Conservation (phyloP, 192 early-diverging fungal species). For the Globomyces pollinis-pini region DNA sequence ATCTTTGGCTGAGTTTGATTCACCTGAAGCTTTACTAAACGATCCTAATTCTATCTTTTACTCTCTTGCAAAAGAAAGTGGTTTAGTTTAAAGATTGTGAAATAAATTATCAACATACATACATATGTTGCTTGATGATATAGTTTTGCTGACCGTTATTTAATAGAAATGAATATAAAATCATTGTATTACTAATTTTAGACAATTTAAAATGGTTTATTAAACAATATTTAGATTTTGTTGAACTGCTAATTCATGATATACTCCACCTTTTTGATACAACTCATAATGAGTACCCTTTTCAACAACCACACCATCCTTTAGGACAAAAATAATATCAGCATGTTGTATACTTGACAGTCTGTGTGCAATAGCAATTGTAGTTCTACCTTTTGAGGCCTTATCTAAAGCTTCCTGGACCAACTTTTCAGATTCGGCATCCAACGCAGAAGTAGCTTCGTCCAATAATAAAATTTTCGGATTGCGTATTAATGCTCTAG, state of each 20-base stretch:
- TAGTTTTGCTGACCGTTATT: not conserved
- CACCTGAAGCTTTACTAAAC: too few species aligned
- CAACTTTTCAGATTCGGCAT: conserved; percentile 52
- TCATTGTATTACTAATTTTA: not conserved
- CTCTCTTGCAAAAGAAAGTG: not conserved
- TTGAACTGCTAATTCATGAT: conserved; percentile 42
- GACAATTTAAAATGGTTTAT: not conserved
- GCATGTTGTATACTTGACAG: conserved; percentile 63
- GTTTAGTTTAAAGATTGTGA: not conserved
- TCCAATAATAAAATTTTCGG: conserved; percentile 66
- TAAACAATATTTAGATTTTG: conserved; percentile 29
- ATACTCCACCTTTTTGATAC: conserved; percentile 25
- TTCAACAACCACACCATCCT: conserved; percentile 36
- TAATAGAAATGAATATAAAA: not conserved
- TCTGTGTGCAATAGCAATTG: conserved; percentile 64
- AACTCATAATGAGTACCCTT: conserved; percentile 55
- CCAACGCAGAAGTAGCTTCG: conserved; percentile 76
- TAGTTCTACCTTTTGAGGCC: conserved; percentile 51
- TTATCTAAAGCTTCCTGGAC: conserved; percentile 55
- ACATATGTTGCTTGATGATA: not conserved
- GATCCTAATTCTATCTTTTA: too few species aligned
- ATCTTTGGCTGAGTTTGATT: too few species aligned
- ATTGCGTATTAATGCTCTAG: conserved; percentile 43
- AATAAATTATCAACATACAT: not conserved
- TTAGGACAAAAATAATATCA: conserved; percentile 49